Evolutionary conservation across 2,329 filamentous ascomycete species (phyloP), one percentile per base, ranked within the genome.

Genomic region (Penicillium brevicompactum): DNA sequence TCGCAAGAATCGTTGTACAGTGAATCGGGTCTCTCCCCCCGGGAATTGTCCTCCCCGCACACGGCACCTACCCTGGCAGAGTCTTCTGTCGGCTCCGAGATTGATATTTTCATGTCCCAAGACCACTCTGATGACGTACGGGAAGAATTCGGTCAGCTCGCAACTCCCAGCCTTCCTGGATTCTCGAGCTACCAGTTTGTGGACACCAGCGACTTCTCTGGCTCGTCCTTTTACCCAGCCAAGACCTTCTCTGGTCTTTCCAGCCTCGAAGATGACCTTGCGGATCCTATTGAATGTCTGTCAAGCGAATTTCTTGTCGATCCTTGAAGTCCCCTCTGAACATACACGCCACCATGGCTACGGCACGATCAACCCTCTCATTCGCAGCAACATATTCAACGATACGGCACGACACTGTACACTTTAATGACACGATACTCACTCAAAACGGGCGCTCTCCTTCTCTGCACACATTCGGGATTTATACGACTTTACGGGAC

Each of bases 21-120:
- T 16, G 67, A 70, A 18, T 57, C 58, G 21, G 60, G 67, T 10
- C 59, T 63, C 37, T 69, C 71, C 27, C 65, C 67, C 42, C 66
- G 71, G 43, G 64, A 67, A 14, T 55, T 76, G 46, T 75, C 72
- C 42, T 75, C 73, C 13, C 70, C 72, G n/a, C 68, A 69, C 44
- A 68, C 68, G 2, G 70, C 68, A 4, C 70, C 74, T 3, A 73
- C 70, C 1, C 58, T 76, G 40, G 62, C 67, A 7, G 69, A 69
- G 48, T 71, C 71, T 3, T 67, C 71, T 0, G 63, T 69, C 9
- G 69, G 68, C 18, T 71, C 73, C 1, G 72, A 75, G 32, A 69
- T 77, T 16, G 75, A 76, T 55, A 67, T 76, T 16, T 77, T 77
- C 55, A 75, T 75, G 53, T 71, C 66, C 41, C 69, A 72, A 56